Percentiles rank a stretch among this genome's conserved stretches.
These are phyloP conservation scores for Pichia cephalocereana DNA, from an alignment of 805 yeast species.

Conservation along the genomic window DNA sequence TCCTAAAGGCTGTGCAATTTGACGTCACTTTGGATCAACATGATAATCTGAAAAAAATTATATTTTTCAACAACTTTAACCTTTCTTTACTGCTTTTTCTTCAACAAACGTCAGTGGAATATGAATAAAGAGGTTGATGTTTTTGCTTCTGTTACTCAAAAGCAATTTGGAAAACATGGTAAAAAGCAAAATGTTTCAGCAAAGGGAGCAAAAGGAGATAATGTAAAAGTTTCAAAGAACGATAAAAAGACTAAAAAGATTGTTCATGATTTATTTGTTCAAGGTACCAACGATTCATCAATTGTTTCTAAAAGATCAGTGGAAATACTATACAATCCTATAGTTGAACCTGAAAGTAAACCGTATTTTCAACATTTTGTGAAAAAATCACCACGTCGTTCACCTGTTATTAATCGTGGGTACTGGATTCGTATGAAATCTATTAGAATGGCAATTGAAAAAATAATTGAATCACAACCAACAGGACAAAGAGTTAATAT, in stretches of 20 bases:
- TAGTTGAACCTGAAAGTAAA: slow-evolving; percentile 11
- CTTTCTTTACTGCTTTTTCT: too few species aligned
- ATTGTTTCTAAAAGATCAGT: slow-evolving; percentile 78
- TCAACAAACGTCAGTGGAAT: background rate
- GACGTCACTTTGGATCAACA: background rate
- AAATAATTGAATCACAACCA: slow-evolving; percentile 31
- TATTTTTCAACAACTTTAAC: too few species aligned
- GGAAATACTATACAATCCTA: slow-evolving; percentile 44
- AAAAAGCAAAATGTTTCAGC: slow-evolving; percentile 30
- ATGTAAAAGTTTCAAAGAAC: background rate
- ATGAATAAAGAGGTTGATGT: background rate
- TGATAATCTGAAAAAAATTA: background rate
- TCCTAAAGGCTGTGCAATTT: too few species aligned
- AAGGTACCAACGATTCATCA: slow-evolving; percentile 77
- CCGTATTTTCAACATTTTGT: slow-evolving; percentile 61
- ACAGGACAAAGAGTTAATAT: slow-evolving; percentile 24
- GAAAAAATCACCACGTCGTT: slow-evolving; percentile 52
- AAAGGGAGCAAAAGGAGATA: background rate
- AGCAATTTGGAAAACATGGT: slow-evolving; percentile 6
- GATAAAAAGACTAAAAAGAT: slow-evolving; percentile 30
- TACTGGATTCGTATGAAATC: slow-evolving; percentile 77
- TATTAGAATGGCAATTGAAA: slow-evolving; percentile 41
- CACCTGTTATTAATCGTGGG: slow-evolving; percentile 77
- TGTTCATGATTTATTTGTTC: slow-evolving; percentile 60
- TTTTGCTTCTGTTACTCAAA: slow-evolving; percentile 4